Evolutionary conservation across 2,329 filamentous ascomycete species (phyloP), one percentile per base, ranked within the genome.

Genomic region (Nectriaceae sp.): DNA sequence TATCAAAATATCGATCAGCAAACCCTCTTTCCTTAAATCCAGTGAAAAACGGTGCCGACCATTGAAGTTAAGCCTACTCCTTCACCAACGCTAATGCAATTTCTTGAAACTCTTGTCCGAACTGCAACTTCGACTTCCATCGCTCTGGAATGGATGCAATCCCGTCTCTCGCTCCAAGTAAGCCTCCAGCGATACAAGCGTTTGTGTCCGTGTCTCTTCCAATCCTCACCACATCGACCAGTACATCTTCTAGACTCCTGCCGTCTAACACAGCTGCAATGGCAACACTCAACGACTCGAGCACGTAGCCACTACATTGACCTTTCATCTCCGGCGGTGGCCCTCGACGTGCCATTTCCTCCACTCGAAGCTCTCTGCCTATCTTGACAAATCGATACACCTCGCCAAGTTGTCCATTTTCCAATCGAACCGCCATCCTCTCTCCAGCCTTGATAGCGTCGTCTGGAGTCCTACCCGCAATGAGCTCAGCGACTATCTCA

Each of bases 201-300:
- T 77, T 77, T 0, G 75, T 76, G 50, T 78, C 75, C 1, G 73
- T 72, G 46, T 78, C 75, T 15, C 55, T 58, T 2, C 75, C 75
- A 24, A 77, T 61, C 4, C 71, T 56, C 6, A 77, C 71, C 18
- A 77, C 68, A 54, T 77, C 73, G 0, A 77, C 66, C 4, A 78
- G 46, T 10, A 76, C 56, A n/a, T 76, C 72, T 40, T 73, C 74
- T 4, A 76, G 51, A 8, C 56, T 47, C 29, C 73, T 59, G 1
- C 47, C 21, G 44, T 77, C 75, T 2, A 75, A 46, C n/a, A 76
- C 31, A 0, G 75, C 75, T 0, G 73, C 71, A 1, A 77, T 57
- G 0, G 69, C 70, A 4, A 77, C 24, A 2, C 56, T 65, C 41
- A 78, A 54, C 24, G 71, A 70, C 43, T 75, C 71, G 1, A 76